Percentiles rank a stretch among this genome's conserved stretches.
phyloP scores from a whole-genome alignment of 345 rosid genomes.

The Arabis hirsuta region DNA sequence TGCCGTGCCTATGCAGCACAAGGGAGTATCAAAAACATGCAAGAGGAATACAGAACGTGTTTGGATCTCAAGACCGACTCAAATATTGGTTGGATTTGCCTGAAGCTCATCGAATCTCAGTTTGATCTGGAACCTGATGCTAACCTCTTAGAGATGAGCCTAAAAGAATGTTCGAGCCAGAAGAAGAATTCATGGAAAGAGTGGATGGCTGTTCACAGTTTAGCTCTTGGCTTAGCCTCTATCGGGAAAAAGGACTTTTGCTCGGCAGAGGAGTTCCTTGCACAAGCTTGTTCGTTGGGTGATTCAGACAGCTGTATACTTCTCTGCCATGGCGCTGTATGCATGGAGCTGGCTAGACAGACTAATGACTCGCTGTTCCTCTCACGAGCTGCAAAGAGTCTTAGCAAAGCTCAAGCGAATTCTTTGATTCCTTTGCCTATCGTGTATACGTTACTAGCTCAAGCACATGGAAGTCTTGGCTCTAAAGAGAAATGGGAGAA shows the following conservation, averaged over 20 bases:
- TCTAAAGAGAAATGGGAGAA: constrained; percentile 77
- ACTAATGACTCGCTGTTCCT: constrained; percentile 55
- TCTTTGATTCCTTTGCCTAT: constrained; percentile 62
- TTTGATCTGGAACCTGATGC: constrained; percentile 56
- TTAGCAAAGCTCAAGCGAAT: constrained; percentile 56
- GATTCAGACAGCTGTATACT: constrained; percentile 67
- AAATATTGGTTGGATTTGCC: constrained; percentile 76
- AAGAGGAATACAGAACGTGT: constrained; percentile 67
- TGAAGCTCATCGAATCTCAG: constrained; percentile 70
- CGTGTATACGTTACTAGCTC: constrained; percentile 76
- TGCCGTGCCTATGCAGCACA: constrained; percentile 83
- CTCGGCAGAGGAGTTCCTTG: constrained; percentile 67
- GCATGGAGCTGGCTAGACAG: constrained; percentile 78
- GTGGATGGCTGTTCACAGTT: constrained; percentile 66
- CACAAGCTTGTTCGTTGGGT: constrained; percentile 63
- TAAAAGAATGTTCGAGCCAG: constrained; percentile 54
- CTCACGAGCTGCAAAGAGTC: constrained; percentile 67
- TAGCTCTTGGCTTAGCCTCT: constrained; percentile 62
- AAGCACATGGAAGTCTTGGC: constrained; percentile 88
- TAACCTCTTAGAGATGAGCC: constrained; percentile 53
- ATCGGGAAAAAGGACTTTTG: constrained; percentile 54
- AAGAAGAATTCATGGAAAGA: constrained; percentile 53
- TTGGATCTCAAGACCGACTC: constrained; percentile 77
- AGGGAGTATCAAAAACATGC: constrained; percentile 50
- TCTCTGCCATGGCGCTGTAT: constrained; percentile 80